Percentiles rank a stretch among this genome's conserved stretches.
These are phyloP conservation scores for Lichtheimia hyalospora DNA, from an alignment of 371 early-diverging fungal species.

Conservation along the genomic window DNA sequence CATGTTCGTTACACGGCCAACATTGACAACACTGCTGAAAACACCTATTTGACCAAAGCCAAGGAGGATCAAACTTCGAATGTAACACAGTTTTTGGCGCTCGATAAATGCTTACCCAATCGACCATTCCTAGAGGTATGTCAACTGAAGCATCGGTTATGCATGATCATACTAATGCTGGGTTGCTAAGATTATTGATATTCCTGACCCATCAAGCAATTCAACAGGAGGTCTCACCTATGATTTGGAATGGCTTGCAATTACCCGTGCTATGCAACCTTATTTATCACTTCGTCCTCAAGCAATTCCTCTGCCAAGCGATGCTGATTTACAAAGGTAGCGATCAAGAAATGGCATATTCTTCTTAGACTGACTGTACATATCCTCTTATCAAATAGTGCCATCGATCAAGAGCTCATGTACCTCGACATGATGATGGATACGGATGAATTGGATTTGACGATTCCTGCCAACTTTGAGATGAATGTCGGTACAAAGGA, in stretches of 20 bases:
- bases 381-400: conserved; percentile 11
- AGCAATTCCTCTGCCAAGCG: conserved; percentile 45
- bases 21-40: conserved; percentile 42
- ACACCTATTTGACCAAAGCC: conserved; percentile 37
- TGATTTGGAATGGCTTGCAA: conserved; percentile 88
- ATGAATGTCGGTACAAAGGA: conserved; percentile 21
- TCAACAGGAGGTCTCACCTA: conserved; percentile 49
- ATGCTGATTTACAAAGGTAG: conserved; percentile 46
- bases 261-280: conserved; percentile 62
- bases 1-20: conserved; percentile 89
- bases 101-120: conserved; percentile 69
- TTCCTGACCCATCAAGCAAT: conserved; percentile 39
- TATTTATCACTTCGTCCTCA: conserved; percentile 42
- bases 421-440: conserved; percentile 19
- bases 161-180: conserved; percentile 13
- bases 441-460: conserved; percentile 43
- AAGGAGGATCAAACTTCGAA: conserved; percentile 52
- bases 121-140: conserved; percentile 62
- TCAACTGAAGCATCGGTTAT: neutral
- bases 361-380: neutral
- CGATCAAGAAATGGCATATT: neutral
- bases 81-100: conserved; percentile 58
- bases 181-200: conserved; percentile 49
- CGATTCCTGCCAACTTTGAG: conserved; percentile 68
- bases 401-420: conserved; percentile 26